Base-by-base conservation (phyloP, 2,329 filamentous ascomycete species). In the Didymella arachidicola region DNA sequence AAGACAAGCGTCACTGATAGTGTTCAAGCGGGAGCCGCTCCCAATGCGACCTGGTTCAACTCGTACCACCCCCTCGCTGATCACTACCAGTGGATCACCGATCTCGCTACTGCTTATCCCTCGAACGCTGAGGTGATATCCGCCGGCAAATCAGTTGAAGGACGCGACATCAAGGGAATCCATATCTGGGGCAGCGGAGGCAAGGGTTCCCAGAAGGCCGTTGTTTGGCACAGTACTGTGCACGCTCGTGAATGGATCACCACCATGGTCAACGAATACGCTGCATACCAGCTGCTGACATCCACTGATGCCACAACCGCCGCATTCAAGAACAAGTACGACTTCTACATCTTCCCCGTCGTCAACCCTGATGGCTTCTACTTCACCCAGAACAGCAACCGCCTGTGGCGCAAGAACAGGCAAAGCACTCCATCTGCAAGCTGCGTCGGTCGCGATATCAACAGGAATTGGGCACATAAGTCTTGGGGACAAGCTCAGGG, bases 281-380 rank as follows among this genome's bases (percentile, higher is more conserved):
- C 75, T 1, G 72, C 74, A 1, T 77, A 75, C 63, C 70, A 74
- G 58, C 68, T 78, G 19, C 67, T 78, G 14, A 72, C 70, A 14
- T 66, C 68, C 6, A 71, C 72, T 3, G 69, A 76, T 44, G 45
- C 73, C 12, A 64, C 66, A 1, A 67, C 68, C 41, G 66, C 68
- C 2, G 69, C 73, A 1, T 80, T 84, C 52, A 79, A 89, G 25
- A 81, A 89, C 72, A 84, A 80, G 54, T 88, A 87, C 69, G 88
- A 90, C 74, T 87, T 87, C 64, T 89, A 87, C 72, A 82, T 90
- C 64, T 70, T 77, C 60, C 75, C 75, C 7, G 66, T 77, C n/a
- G 73, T 77, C 25, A 78, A 78, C 64, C 75, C 75, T 1, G 74
- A 77, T 48, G 75, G 76, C 54, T 78, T 78, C 60, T 71, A 73